Evolutionary conservation across 2,329 filamentous ascomycete genomes (phyloP), one percentile per base, ranked within the genome.

Genomic region (Coniochaeta sp.): DNA sequence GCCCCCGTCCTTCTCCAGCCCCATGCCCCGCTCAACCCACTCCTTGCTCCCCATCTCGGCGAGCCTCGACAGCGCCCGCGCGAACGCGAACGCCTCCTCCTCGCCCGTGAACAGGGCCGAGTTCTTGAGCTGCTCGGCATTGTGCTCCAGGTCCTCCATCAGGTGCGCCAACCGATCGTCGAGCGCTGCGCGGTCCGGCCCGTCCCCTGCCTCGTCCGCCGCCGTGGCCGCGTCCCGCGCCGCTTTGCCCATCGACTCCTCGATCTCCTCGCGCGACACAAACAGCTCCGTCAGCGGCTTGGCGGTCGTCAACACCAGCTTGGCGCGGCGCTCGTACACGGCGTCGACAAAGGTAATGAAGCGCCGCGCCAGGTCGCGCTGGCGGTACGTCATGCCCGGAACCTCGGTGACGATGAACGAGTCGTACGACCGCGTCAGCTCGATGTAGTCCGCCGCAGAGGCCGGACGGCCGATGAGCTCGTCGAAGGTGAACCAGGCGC

Each of bases 311-410:
- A 99, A 83, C 17, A 98, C 93, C 8, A 99, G 83, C 76, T 97
- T 98, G n/a, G 92, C 93, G 73, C 93, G 84, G 30, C 82, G 81
- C 74, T 99, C 95, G 71, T 99, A 99, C 4, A 97, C 89, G 6
- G 95, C 93, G 72, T 99, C 95, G 65, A 99, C 91, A 67, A 99
- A 97, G 0, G 93, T 99, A 72, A 99, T 99, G 74, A 99, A 97
- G 5, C 95, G 83, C 14, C 95, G 81, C 0, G 95, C 95, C 42
- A 96, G 81, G 75, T 99, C 95, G 22, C 95, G 86, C 69, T 92
- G 86, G 59, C 86, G 85, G 65, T 91, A 84, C 44, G 89, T 95
- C 95, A 99, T 98, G 6, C 89, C 90, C 0, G 95, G 95, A 1
- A 98, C 87, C 58, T 93, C 89, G 0, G 92, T 96, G 10, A 99